Evolutionary conservation across 225 moss, liverwort and hornwort species (phyloP).

Genomic region (Antitrichia curtipendula): DNA sequence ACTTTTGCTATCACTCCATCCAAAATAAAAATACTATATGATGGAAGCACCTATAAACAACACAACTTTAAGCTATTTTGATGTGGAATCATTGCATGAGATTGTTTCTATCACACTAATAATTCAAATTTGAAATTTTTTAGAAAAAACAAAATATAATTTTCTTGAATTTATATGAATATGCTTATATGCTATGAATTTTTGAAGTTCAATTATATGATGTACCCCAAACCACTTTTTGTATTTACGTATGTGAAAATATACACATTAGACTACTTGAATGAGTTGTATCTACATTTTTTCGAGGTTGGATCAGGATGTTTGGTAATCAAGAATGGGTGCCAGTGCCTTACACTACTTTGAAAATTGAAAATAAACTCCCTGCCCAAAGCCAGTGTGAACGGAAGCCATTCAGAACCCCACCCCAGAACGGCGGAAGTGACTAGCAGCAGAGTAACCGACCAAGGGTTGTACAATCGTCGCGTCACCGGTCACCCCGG

Average conservation of each 20-base stretch:
- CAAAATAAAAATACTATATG: rapidly evolving
- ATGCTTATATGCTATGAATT: not conserved
- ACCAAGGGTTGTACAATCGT: not conserved
- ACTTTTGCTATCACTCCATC: too few relatives aligned
- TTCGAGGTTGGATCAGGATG: too few relatives aligned
- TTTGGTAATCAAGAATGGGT: too few relatives aligned
- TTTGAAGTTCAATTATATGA: not conserved
- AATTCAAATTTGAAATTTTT: not conserved
- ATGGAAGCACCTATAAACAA: not conserved
- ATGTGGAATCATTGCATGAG: not conserved
- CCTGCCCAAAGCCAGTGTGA: not conserved
- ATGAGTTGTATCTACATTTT: too few relatives aligned
- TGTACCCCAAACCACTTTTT: not conserved
- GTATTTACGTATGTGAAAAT: not conserved
- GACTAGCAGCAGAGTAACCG: not conserved
- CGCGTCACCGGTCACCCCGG: not conserved
- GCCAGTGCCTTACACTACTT: too few relatives aligned
- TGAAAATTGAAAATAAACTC: not conserved
- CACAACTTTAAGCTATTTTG: not conserved
- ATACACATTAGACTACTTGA: not conserved
- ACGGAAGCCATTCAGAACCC: not conserved
- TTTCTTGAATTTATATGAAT: not conserved
- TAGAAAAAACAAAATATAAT: not conserved
- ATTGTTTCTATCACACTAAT: not conserved
- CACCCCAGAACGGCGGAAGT: not conserved